Base-by-base conservation (phyloP, 331 rosid genomes). In the Cucumis variabilis region DNA sequence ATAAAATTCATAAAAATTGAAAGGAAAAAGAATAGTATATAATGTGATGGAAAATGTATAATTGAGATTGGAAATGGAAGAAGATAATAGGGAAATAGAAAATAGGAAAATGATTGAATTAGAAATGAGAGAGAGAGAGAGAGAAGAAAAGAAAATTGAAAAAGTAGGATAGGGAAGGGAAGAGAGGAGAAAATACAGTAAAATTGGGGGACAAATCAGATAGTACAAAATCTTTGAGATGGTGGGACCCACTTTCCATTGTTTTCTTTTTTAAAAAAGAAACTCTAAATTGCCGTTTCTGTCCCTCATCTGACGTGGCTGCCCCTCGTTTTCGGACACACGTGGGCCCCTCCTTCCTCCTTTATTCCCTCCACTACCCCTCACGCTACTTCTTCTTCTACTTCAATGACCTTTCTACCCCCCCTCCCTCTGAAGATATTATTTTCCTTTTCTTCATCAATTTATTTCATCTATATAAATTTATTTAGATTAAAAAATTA, bases 281-380 rank as follows among this genome's bases (percentile, higher is more conserved):
- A 58, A 58, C 65, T 58, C 65, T 5, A 92, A 92, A 90, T 90
- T 93, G 96, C 93, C 95, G 89, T 89, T 89, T 94, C 94, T 94
- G 98, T 92, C 98, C 87, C 80, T 83, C 92, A 71, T 93, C 96
- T 92, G 86, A 94, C 94, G 93, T 93, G 92, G 89, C 66, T 95
- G 96, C 92, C 93, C 94, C 88, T 94, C 93, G 92, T 90, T 91
- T 93, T 90, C 11, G 94, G 94, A 88, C 87, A 89, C 98, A 90
- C 65, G 89, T 91, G 89, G 98, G 95, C n/a, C 66, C 88, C 96
- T 7, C 1, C 13, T 87, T 0, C 6, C 13, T 0, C 83, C 89
- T 92, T 93, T 92, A 91, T 90, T 93, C 91, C 90, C 84, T 88
- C 89, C 71, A 89, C 89, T 90, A 83, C 90, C 91, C 48, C 65